phyloP scores from a whole-genome alignment of 345 rosid species.

The Arabis hirsuta region DNA sequence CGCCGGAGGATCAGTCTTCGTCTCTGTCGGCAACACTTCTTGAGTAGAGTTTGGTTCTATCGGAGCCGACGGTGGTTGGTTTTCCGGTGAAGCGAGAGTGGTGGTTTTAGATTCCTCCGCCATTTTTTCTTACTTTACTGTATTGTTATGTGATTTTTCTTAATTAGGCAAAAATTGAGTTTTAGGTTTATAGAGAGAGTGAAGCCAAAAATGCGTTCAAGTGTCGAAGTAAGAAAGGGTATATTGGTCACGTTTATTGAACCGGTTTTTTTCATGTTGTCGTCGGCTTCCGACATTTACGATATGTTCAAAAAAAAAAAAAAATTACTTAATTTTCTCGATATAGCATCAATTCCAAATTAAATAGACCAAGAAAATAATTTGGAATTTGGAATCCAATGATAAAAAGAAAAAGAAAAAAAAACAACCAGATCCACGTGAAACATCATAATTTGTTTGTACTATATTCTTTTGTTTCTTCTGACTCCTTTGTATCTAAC shows the following conservation, averaged over 20 bases:
- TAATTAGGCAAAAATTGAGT: conserved; percentile 5
- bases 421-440: conserved; percentile 6
- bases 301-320: neutral
- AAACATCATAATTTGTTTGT: neutral
- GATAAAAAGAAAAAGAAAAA: neutral
- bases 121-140: conserved; percentile 35
- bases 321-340: neutral
- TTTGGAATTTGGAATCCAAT: conserved; percentile 28
- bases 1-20: conserved; percentile 26
- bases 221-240: conserved; percentile 13
- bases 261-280: conserved; percentile 12
- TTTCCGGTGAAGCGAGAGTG: conserved; percentile 36
- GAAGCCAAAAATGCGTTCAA: conserved; percentile 22
- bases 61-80: neutral
- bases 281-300: conserved; percentile 23
- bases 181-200: conserved; percentile 19
- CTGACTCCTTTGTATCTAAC: conserved; percentile 10
- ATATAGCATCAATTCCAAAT: neutral
- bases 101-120: conserved; percentile 42
- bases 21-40: conserved; percentile 4
- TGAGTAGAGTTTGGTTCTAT: conserved; percentile 33
- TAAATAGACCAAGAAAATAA: neutral
- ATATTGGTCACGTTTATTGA: conserved; percentile 23
- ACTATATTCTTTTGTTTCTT: neutral
- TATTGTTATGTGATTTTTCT: conserved; percentile 15